phyloP scores from a whole-genome alignment of 257 asterid species.

The Solanum pennellii region DNA sequence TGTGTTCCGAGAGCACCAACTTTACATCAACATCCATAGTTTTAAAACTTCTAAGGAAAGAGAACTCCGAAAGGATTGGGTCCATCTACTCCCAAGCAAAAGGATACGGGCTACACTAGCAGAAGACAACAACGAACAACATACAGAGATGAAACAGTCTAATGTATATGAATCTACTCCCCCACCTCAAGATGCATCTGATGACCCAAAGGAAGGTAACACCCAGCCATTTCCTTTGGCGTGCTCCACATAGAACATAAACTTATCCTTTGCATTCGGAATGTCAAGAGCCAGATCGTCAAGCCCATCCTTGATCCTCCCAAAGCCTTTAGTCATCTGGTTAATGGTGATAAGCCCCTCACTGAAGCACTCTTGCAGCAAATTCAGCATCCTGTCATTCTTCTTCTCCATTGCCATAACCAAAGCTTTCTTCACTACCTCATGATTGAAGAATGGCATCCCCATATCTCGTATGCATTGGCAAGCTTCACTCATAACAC shows the following conservation, averaged over 20 bases:
- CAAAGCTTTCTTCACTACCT: constrained; percentile 91
- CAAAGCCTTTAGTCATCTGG: constrained; percentile 89
- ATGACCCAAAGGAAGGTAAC: constrained; percentile 14
- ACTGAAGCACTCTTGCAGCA: constrained; percentile 65
- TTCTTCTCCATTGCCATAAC: constrained; percentile 99
- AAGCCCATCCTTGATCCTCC: constrained; percentile 81
- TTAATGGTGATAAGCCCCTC: constrained; percentile 91
- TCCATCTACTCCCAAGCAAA: constrained; percentile 1
- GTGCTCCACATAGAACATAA: constrained; percentile 41
- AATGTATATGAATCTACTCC: constrained; percentile 11
- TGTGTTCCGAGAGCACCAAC: neutral
- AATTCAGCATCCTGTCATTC: constrained; percentile 70
- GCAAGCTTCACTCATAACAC: constrained; percentile 85
- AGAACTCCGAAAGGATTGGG: constrained; percentile 3
- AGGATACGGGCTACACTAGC: neutral
- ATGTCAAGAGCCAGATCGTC: constrained; percentile 93
- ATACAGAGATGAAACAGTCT: constrained; percentile 6
- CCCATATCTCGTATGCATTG: constrained; percentile 83
- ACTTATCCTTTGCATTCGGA: constrained; percentile 81
- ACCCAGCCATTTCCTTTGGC: constrained; percentile 69
- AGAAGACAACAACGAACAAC: constrained; percentile 1
- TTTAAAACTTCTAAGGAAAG: neutral
- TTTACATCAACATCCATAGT: constrained; percentile 1
- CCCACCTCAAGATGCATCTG: constrained; percentile 4
- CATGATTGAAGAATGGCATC: constrained; percentile 94